Evolutionary conservation across 2,329 filamentous ascomycete species (phyloP), one percentile per base, ranked within the genome.

Genomic region (Diaporthe vaccinii): DNA sequence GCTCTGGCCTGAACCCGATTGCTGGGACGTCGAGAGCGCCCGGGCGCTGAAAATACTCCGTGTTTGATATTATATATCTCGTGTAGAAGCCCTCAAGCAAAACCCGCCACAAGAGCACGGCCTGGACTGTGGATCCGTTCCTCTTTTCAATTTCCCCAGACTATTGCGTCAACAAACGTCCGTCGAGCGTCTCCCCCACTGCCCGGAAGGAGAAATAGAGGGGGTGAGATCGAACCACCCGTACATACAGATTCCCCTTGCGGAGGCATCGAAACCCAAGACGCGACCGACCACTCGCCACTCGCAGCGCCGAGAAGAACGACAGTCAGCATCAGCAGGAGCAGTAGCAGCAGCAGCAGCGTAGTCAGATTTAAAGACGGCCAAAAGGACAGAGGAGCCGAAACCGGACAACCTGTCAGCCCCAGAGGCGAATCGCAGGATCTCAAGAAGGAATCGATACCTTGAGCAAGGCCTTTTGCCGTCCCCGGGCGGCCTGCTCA

Each of bases 101-200:
- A 25, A 4, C 4, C n/a, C 44, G 28, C 20, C 31, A 17, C 28
- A 39, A 15, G 20, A 51, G 41, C 44, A 25, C 20, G 62, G 46
- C 31, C 62, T 39, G 46, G 22, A 7, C 2, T 39, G 28, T 53
- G 62, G 62, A 68, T 53, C 62, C 44, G 62, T 49, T 67, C 62
- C 31, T 65, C 31, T 49, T 39, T 67, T 34, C 62, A 22, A 51
- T 67, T 51, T 51, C 62, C 62, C 62, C 62, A 68, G 62, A 68
- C 46, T 53, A 68, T 68, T 68, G 46, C 62, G 62, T 68, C 62
- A 68, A 68, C 46, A 68, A 68, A 53, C 44, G 34, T 36, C 62
- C 62, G 62, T 25, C 62, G 46, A 68, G 17, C 62, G 34, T 39
- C 22, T 36, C 31, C 62, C 62, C 46, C 46, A 51, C 62, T 53